These are phyloP conservation scores for Veloboletus limbatus DNA, from an alignment of 1,284 basidiomycete species.

Conservation along the genomic window DNA sequence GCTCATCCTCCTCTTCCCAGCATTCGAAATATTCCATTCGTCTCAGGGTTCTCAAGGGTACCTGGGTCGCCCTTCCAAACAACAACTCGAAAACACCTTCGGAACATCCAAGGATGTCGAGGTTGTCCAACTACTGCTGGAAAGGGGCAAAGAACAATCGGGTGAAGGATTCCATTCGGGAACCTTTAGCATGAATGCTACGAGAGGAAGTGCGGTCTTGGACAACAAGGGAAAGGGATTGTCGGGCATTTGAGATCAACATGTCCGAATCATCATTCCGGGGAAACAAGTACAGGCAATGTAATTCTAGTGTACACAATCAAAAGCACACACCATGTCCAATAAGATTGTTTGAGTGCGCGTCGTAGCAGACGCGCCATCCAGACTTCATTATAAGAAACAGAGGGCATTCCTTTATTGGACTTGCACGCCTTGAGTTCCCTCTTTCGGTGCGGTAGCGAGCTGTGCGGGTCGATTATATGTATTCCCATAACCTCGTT, in stretches of 20 bases:
- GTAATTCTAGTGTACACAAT: conserved; percentile 22
- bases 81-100: conserved; percentile 73
- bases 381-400: too few species aligned
- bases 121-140: conserved; percentile 55
- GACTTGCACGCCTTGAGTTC: too few species aligned
- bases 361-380: too few species aligned
- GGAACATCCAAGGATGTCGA: conserved; percentile 63
- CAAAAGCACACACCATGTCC: too few species aligned
- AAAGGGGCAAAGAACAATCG: conserved; percentile 57
- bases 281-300: conserved; percentile 5
- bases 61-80: conserved; percentile 68
- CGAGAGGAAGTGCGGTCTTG: conserved; percentile 41
- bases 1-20: conserved; percentile 30
- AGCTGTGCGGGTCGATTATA: too few species aligned
- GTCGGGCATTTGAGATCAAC: conserved; percentile 26
- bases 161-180: conserved; percentile 42
- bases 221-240: conserved; percentile 42
- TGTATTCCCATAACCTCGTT: too few species aligned
- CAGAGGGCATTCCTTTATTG: too few species aligned
- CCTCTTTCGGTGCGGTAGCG: too few species aligned
- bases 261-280: neutral
- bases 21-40: conserved; percentile 53
- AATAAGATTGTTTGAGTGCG: too few species aligned
- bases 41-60: conserved; percentile 70
- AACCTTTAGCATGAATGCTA: conserved; percentile 27